Evolutionary conservation across 257 asterid species (phyloP), one percentile per base, ranked within the genome.

Genomic region (Lavandula angustifolia): DNA sequence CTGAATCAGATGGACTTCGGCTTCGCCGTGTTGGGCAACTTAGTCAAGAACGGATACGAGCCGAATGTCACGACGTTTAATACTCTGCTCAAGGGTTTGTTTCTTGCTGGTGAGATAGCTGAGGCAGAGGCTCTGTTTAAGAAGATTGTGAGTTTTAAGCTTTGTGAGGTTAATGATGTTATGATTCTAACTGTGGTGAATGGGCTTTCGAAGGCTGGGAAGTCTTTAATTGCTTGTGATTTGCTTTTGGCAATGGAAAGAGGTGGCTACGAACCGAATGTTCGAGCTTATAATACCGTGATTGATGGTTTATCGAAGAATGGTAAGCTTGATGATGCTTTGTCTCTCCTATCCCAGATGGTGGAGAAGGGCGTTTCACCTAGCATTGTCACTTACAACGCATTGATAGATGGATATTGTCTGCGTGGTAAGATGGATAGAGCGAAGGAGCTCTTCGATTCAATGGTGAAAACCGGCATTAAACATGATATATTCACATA

Each of bases 1-100:
- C 14, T 67, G 54, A 46, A 62, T 48, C 79, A 67, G 4, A 46
- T 58, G 4, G 67, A 67, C 46, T 13, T 38, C 4, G 84, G 76
- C 16, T 78, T 78, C 44, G 63, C 81, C 0, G 9, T 77, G 9
- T 9, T 80, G 32, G 75, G 76, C 11, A 11, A 65, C 33, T 65
- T 72, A 40, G 41, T 75, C 12, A 81, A 81, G 75, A 53, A 41
- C 29, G 84, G 79, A 9, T 13, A 48, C 60, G 27, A 43, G 43
- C 82, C 74, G 37, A 38, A 56, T 59, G 70, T 44, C 9, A 35
- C 64, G 54, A 73, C 69, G 0, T 75, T 72, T 47, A 51, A 14
- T 58, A 70, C 75, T 52, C 69, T 70, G 17, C 17, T 60, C 12
- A 62, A 61, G n/a, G 64, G 58, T 29, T 40, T 66, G 9, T 47